Conservation (phyloP, 2,329 filamentous ascomycete species). For the Penicillium freii region DNA sequence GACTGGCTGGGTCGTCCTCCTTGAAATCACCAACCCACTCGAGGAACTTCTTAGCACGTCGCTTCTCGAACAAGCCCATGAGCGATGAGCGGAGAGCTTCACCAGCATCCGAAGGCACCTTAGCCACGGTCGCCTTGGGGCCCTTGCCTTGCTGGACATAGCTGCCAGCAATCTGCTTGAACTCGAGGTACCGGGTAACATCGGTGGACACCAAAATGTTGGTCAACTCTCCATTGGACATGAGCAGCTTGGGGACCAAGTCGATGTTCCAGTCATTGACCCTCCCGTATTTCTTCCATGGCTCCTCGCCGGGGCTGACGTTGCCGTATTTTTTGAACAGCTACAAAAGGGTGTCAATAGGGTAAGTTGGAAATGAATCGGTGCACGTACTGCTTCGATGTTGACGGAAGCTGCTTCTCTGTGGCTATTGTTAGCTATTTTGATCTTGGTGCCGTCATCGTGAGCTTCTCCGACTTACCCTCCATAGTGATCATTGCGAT, state of each 20-base stretch:
- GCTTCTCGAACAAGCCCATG: conserved; percentile 98
- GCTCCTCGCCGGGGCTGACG: conserved; percentile 73
- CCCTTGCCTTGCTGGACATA: conserved; percentile 87
- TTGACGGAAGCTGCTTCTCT: conserved; percentile 96
- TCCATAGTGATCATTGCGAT: conserved; percentile 97
- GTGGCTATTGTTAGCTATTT: conserved; percentile 32
- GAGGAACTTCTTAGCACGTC: conserved; percentile 92
- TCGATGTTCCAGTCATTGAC: conserved; percentile 99
- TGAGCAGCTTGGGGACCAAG: conserved; percentile 94
- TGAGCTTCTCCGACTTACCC: conserved; percentile 61
- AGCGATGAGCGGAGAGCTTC: conserved; percentile 90
- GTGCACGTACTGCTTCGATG: conserved; percentile 73
- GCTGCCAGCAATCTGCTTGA: conserved; percentile 92
- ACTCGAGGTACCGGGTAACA: conserved; percentile 82
- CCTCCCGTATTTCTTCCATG: conserved; percentile 97
- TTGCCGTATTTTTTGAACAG: conserved; percentile 97
- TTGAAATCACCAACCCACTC: conserved; percentile 93
- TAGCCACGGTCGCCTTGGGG: conserved; percentile 86
- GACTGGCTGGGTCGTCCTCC: conserved; percentile 73
- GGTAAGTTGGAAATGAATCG: not conserved
- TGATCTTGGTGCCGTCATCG: conserved; percentile 14
- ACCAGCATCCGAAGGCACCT: conserved; percentile 88
- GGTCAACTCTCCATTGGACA: conserved; percentile 97
- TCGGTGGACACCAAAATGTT: conserved; percentile 98
- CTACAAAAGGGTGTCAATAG: conserved; percentile 52